Evolutionary conservation across 1,284 basidiomycete genomes (phyloP), one percentile per base, ranked within the genome.

Genomic region (Volvariella surrecta): DNA sequence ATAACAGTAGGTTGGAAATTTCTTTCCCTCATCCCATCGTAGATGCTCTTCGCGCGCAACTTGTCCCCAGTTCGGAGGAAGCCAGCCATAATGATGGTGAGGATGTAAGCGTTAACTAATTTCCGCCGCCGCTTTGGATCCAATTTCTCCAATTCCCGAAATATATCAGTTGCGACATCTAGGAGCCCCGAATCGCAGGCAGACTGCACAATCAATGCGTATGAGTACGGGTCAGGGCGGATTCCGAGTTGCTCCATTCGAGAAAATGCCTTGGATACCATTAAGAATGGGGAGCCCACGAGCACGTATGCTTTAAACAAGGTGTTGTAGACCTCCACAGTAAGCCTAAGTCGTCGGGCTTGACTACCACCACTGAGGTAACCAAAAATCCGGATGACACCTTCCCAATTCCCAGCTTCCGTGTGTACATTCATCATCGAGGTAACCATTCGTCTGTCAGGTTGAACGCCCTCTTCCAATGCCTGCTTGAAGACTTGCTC

Each of bases 251-350:
- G 65, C 42, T 45, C 44, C 28, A 91, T 69, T 44, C 66, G 67
- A 39, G 70, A 63, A 60, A 94, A 92, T 20, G 90, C 60, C 4
- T 66, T 60, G 22, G 80, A 66, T 19, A 94, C 81, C 22, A 79
- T 61, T 30, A 67, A 63, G 54, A 87, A 84, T 0, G 94, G 89
- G 2, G 88, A 76, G 9, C 84, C 86, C 42, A 89, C 76, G 35
- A 85, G 67, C 39, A 97, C 78, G 54, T 91, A 87, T 1, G 90
- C 89, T 63, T 91, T 91, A 53, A 97, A 66, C 18, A 97, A 71
- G 15, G 80, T 82, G 57, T 92, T 91, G 59, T 79, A 81, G 24
- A 84, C 67, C 44, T 76, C 73, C 52, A 82, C 70, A 22, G 70
- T 64, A 19, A 77, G 57, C 28, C 64, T 60, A 34, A 69, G 50